Evolutionary conservation across 2,329 filamentous ascomycete species (phyloP).

Genomic region (Aspergillus fumigatus): DNA sequence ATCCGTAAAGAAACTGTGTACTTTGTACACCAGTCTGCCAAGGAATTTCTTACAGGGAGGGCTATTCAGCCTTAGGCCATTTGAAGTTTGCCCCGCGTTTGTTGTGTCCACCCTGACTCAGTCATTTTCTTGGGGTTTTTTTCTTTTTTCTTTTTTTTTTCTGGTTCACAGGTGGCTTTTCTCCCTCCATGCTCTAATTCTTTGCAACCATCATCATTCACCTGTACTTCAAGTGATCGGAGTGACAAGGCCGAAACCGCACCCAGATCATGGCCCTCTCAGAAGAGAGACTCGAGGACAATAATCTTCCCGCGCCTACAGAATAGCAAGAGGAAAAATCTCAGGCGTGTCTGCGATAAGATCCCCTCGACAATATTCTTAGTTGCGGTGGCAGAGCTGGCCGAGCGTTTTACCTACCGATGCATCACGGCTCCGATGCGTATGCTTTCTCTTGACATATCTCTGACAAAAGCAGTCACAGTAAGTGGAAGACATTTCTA

Average conservation of each 20-base stretch:
- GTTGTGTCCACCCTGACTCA: neutral
- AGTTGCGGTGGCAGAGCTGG: neutral
- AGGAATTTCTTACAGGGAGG: too few relatives aligned
- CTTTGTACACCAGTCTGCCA: too few relatives aligned
- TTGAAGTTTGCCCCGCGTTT: neutral
- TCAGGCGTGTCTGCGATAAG: neutral
- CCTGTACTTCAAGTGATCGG: neutral
- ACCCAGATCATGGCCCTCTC: neutral
- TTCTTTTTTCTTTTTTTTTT: neutral
- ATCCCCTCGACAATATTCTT: neutral
- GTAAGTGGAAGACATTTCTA: too few relatives aligned
- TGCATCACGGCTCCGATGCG: neutral
- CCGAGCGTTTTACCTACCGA: neutral
- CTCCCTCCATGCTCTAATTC: neutral
- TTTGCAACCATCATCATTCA: neutral
- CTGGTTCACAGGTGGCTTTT: neutral
- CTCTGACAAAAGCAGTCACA: too few relatives aligned
- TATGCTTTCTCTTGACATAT: too few relatives aligned
- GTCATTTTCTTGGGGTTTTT: neutral
- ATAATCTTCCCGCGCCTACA: neutral
- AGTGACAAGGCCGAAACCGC: neutral
- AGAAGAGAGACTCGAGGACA: neutral
- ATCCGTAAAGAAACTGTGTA: too few relatives aligned
- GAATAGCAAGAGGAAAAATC: neutral
- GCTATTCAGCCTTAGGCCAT: neutral